Conservation (phyloP, 352 stramenopile genomes). For the Phytophthora tubulina region DNA sequence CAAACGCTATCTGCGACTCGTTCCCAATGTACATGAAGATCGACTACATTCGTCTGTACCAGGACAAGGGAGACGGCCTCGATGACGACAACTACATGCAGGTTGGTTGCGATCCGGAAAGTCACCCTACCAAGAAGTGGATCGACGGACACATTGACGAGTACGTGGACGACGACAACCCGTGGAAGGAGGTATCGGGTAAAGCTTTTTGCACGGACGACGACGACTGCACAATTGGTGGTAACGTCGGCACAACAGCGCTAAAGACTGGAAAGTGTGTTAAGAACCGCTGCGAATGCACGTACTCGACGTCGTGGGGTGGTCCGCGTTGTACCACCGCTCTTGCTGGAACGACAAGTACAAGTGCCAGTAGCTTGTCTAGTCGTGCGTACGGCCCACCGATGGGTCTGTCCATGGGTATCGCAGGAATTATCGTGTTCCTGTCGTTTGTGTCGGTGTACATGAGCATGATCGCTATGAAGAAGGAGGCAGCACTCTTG, state of each 20-base stretch:
- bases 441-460: constrained; percentile 47
- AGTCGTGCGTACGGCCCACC: constrained; percentile 61
- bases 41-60: constrained; percentile 88
- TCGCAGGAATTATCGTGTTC: constrained; percentile 40
- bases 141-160: constrained; percentile 76
- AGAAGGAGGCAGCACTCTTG: constrained; percentile 41
- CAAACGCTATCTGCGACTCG: constrained; percentile 76
- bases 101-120: constrained; percentile 66
- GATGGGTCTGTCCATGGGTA: constrained; percentile 52
- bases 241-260: constrained; percentile 43
- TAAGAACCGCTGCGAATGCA: constrained; percentile 59
- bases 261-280: constrained; percentile 58
- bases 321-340: constrained; percentile 69
- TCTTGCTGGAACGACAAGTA: constrained; percentile 35
- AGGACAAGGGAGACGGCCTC: constrained; percentile 48
- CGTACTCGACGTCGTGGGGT: constrained; percentile 55
- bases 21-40: constrained; percentile 91
- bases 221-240: constrained; percentile 57
- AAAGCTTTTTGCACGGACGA: constrained; percentile 52
- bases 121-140: constrained; percentile 74
- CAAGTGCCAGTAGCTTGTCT: constrained; percentile 32
- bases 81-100: constrained; percentile 61
- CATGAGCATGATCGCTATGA: constrained; percentile 35
- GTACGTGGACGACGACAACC: constrained; percentile 68
- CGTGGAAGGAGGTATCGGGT: constrained; percentile 49